Conservation (phyloP, 352 stramenopile genomes). For the Thalassiosira livingstoniorum region DNA sequence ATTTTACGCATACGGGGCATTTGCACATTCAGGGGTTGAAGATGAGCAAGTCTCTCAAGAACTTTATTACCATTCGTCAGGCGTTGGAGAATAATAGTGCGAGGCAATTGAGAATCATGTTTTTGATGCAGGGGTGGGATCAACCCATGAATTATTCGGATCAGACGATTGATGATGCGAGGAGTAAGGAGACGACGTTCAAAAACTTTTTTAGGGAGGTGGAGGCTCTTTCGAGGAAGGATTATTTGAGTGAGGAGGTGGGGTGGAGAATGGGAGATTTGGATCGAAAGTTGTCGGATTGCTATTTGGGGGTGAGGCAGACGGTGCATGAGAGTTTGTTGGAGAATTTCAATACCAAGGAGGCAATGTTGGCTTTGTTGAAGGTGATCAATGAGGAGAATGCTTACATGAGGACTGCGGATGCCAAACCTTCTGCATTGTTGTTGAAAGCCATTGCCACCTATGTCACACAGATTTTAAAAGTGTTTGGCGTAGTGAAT, state of each 20-base stretch:
- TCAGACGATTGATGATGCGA: conserved; percentile 83
- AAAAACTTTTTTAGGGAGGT: conserved; percentile 84
- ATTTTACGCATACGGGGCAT: conserved; percentile 98
- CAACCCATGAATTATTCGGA: conserved; percentile 87
- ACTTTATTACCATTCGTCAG: conserved; percentile 96
- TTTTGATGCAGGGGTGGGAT: conserved; percentile 84
- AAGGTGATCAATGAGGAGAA: conserved; percentile 85
- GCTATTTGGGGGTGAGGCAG: conserved; percentile 60
- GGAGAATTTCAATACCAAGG: conserved; percentile 87
- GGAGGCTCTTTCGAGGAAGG: conserved; percentile 74
- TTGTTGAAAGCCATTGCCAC: conserved; percentile 79
- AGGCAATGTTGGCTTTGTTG: conserved; percentile 76
- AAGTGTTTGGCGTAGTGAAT: conserved; percentile 85
- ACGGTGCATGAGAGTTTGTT: conserved; percentile 81
- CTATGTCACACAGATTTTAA: conserved; percentile 87
- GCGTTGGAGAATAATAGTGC: conserved; percentile 82
- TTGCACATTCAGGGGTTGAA: conserved; percentile 99
- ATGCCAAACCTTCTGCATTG: conserved; percentile 69
- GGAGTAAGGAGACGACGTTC: conserved; percentile 82
- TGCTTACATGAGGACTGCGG: conserved; percentile 78
- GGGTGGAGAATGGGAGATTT: conserved; percentile 68
- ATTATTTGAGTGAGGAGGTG: conserved; percentile 75
- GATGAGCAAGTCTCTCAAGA: conserved; percentile 99
- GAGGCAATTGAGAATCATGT: conserved; percentile 84
- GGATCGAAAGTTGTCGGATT: conserved; percentile 67